Base-by-base conservation (phyloP, 1,284 basidiomycete genomes). In the Mycocalia duriaeana region DNA sequence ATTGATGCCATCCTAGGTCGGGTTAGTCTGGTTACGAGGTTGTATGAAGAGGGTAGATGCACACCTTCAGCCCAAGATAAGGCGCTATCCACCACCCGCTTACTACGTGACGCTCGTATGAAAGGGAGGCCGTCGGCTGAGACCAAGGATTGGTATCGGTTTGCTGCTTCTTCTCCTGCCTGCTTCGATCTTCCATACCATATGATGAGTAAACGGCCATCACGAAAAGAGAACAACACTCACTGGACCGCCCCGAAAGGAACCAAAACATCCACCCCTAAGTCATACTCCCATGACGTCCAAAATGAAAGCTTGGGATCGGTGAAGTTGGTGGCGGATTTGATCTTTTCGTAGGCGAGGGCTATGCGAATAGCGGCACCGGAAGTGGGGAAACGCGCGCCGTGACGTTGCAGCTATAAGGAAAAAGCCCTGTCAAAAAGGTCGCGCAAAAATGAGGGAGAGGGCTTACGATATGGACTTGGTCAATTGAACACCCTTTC, bases 341-440 rank as follows among this genome's bases (percentile, higher is more conserved):
- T 58, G 0, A 89, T 64, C 54, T 84, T 86, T 7, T 56, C 52
- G 5, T 89, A 53, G 0, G 83, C 75, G 0, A 60, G 48, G 25
- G 66, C 48, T n/a, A 91, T 84, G 2, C 56, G 54, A 9, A 58
- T 57, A 0, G 71, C 63, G 0, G 81, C 73, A 5, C 68, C 68
- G 0, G 63, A 56, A 0, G 90, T 91, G 0, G 91, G 92, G 54
- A 77, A 92, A 25, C 92, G 76, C 1, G 88, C 82, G 1, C 89
- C 89, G 57, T 94, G 92, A 8, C 91, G 73, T 66, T 94, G 85
- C n/a, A 94, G 66, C 90, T 92, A 22, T 26, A 39, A 46, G n/a
- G 44, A 43, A 23, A 49, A 45, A 41, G 24, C 31, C 42, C 46
- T 56, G 39, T 44, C 24, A 43, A 51, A 16, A 50, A 25, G 31